Evolutionary conservation across 345 rosid species (phyloP), one percentile per base, ranked within the genome.

Genomic region (Physaria fendleri): DNA sequence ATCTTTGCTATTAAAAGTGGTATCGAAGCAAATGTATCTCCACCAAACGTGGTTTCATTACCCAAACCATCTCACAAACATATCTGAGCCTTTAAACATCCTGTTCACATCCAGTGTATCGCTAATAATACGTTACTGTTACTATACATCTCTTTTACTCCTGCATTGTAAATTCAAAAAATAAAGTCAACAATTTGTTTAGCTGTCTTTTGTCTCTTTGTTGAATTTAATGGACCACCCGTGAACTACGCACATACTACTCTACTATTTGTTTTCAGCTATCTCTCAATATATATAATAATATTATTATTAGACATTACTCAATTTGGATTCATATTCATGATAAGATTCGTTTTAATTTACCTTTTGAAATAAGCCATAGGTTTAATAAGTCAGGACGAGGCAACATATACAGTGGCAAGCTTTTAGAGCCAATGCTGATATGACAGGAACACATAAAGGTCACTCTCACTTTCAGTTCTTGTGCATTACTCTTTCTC

Each of bases 11-110:
- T n/a, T 48, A 37, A n/a, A n/a, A n/a, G n/a, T 84, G 13, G 51
- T 50, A 45, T 89, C 96, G 45, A 58, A 85, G 76, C 87, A 79
- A 28, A 89, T 50, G 79, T 82, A 83, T 48, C 96, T 81, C n/a
- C n/a, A 7, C 89, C 94, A 4, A 56, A 76, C 2, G 83, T 85
- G 3, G 82, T 70, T 69, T 73, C 79, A 53, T 38, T 47, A 70
- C 69, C 49, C 79, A 88, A 81, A 9, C 66, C 87, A 37, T 88
- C 83, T 23, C 62, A 84, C 28, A 92, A 74, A 8, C 78, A 41
- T 1, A 75, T 69, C 41, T 92, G 96, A 0, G 93, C 89, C 17
- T 82, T 83, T 56, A 88, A 50, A 34, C n/a, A n/a, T n/a, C n/a
- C n/a, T n/a, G 42, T 64, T 75, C 24, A 75, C 83, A 48, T 83